Base-by-base conservation (phyloP, 768 basidiomycete species). In the Fomitopsis pulvina region DNA sequence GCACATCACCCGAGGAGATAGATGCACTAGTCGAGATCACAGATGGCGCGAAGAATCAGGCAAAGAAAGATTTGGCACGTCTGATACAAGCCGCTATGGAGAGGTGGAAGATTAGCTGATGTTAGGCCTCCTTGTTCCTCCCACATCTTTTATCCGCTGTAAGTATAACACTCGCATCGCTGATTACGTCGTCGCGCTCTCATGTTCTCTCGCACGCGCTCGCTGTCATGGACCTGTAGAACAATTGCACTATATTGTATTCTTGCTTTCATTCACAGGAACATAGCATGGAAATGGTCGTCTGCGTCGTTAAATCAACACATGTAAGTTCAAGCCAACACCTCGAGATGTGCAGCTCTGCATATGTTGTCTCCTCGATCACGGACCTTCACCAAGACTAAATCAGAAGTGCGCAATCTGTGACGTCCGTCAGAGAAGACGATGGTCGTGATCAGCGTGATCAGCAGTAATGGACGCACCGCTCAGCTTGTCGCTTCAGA, bases 21-120 rank as follows among this genome's bases (percentile, higher is more conserved):
- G 86, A 91, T 58, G 80, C 78, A 27, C 72, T 90, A 7, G 83
- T 87, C 47, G 87, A 87, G 4, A 86, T 92, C 52, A 80, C 85
- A 0, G 80, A 84, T 49, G 85, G 83, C 57, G 87, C 88, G 38
- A 91, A 90, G 75, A 87, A 87, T 61, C 81, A 87, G 56, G 89
- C 87, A 20, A 79, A 78, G 57, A 75, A 80, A 41, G 88, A 91
- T 54, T 86, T 90, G 80, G 74, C 78, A 3, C 70, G 79, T 51
- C 69, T 91, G 27, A 79, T 90, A 30, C 79, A 81, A 60, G 79
- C 81, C 32, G 81, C 87, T 24, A 78, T 88, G 27, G 78, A 83
- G 46, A 85, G 87, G 58, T 91, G 88, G 88, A 81, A 78, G 52
- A 77, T 87, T 47, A 65, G 57, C 21, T 40, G 24, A 32, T 18